Conservation (phyloP, 129 eudicot species). For the Gnaphalium uliginosum region DNA sequence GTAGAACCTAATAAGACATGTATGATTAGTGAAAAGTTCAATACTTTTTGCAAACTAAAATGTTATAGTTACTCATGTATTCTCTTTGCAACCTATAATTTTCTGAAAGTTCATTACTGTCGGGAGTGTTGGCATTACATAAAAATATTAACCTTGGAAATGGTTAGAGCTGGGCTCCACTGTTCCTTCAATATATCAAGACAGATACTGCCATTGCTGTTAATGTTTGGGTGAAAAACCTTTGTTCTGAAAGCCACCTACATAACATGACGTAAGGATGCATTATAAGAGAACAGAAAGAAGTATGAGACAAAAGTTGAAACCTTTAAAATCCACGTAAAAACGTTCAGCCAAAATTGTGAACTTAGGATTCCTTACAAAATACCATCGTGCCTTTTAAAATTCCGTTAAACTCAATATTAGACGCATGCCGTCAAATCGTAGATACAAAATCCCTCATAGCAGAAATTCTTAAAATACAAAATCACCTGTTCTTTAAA, state of each 20-base stretch:
- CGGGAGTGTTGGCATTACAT: background rate
- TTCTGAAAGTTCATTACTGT: background rate
- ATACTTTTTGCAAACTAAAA: background rate
- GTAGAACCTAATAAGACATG: slow-evolving; percentile 36
- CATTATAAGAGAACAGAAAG: background rate
- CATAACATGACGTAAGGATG: slow-evolving; percentile 1
- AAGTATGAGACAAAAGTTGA: background rate
- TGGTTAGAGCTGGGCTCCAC: slow-evolving; percentile 69
- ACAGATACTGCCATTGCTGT: slow-evolving; percentile 65
- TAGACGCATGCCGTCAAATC: background rate
- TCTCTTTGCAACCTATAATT: background rate
- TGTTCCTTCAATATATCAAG: slow-evolving; percentile 72
- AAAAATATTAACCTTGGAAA: slow-evolving; percentile 46
- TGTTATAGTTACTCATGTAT: background rate
- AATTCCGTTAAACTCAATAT: background rate
- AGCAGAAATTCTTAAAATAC: background rate
- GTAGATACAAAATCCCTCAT: background rate
- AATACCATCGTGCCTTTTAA: background rate
- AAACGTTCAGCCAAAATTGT: background rate
- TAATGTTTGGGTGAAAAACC: slow-evolving; percentile 63
- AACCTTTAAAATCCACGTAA: background rate
- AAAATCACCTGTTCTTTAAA: background rate
- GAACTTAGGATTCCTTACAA: background rate
- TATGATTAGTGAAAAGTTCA: background rate
- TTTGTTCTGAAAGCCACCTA: slow-evolving; percentile 70